Evolutionary conservation across 2,329 filamentous ascomycete genomes (phyloP).

Genomic region (Alternaria rosae): DNA sequence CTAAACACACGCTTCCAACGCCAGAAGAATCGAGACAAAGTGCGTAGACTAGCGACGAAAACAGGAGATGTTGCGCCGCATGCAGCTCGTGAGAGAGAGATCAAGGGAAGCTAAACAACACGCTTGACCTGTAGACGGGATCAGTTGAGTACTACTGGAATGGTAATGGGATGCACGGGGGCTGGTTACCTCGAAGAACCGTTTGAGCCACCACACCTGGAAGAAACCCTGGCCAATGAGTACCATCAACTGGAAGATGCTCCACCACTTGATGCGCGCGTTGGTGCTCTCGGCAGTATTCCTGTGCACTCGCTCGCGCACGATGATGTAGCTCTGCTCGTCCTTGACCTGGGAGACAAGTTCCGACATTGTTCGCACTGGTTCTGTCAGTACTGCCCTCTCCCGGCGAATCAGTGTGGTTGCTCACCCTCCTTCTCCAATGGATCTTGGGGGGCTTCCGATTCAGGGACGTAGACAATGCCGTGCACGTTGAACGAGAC

Average conservation of each 20-base stretch:
- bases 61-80: not conserved
- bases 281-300: slow-evolving; percentile 99
- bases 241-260: slow-evolving; percentile 90
- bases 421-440: slow-evolving; percentile 84
- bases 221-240: slow-evolving; percentile 92
- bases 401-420: not conserved
- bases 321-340: slow-evolving; percentile 95
- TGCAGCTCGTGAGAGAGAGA: not conserved
- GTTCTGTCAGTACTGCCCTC: slow-evolving; percentile 19
- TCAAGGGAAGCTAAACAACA: slow-evolving; percentile 30
- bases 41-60: not conserved
- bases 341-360: slow-evolving; percentile 92
- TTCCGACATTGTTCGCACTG: slow-evolving; percentile 84
- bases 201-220: slow-evolving; percentile 99
- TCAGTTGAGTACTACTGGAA: slow-evolving; percentile 9
- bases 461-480: slow-evolving; percentile 94
- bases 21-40: slow-evolving; percentile 17
- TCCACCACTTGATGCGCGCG: slow-evolving; percentile 98
- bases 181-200: slow-evolving; percentile 85
- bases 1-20: slow-evolving; percentile 26
- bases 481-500: slow-evolving; percentile 99
- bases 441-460: slow-evolving; percentile 83
- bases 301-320: slow-evolving; percentile 93
- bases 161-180: not conserved
- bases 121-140: slow-evolving; percentile 39